phyloP scores from a whole-genome alignment of 2,329 filamentous ascomycete species.

The Amesomyces nigricolor region DNA sequence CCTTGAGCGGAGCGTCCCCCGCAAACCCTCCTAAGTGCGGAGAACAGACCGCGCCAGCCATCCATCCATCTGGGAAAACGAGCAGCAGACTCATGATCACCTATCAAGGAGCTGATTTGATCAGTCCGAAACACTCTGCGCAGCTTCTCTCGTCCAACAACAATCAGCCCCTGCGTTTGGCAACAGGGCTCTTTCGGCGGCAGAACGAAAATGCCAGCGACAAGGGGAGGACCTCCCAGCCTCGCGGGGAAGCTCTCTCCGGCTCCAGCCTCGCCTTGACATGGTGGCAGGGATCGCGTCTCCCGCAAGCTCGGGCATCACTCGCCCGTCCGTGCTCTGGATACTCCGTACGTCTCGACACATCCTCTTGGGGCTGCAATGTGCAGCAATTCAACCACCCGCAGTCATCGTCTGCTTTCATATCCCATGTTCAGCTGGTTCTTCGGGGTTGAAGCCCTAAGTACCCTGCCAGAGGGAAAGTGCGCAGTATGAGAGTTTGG shows the following conservation, averaged over 20 bases:
- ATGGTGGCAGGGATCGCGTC: no score
- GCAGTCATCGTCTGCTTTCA: no score
- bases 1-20: background rate
- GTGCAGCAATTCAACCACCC: no score
- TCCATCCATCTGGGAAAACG: background rate
- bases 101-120: background rate
- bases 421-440: no score
- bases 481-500: background rate
- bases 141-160: background rate
- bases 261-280: background rate
- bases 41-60: background rate
- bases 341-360: no score
- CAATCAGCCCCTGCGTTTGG: background rate
- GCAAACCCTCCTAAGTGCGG: slow-evolving; percentile 9
- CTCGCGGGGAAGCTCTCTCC: background rate
- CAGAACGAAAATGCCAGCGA: background rate
- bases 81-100: background rate
- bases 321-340: no score
- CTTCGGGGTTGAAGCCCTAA: no score
- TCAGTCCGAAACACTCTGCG: background rate
- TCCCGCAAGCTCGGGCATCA: no score
- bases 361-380: no score
- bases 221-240: no score
- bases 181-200: background rate
- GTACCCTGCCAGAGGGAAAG: background rate